Base-by-base conservation (phyloP, 768 basidiomycete genomes). In the Russula olivacea region DNA sequence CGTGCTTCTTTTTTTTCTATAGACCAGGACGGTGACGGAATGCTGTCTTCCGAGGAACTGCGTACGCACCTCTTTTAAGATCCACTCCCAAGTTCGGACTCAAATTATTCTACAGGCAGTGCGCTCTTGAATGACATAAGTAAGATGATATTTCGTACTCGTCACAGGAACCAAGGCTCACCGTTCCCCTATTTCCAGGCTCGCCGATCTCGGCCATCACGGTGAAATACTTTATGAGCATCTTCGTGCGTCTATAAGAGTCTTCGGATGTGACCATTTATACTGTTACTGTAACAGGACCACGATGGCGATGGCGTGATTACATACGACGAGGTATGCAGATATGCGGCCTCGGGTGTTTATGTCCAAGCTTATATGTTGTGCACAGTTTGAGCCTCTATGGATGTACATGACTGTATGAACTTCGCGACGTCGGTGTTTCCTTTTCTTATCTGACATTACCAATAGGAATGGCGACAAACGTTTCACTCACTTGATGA, bases 181-280 rank as follows among this genome's bases (percentile, higher is more conserved):
- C 1, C 1, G 3, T 6, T 23, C n/a, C 19, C 19, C 14, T 52
- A 7, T 54, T n/a, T 34, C 25, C 34, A 64, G 63, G 53, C 15
- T 30, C 48, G 34, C 40, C 3, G 30, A 59, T 64, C 47, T 64
- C 63, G 2, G 0, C 0, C 21, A 19, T 8, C 23, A 59, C 63
- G 10, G 53, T 64, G 47, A 55, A 59, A 17, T 59, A 59, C 30
- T 47, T 64, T 4, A 55, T 64, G 63, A 25, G 58, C 17, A 59
- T 41, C 28, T 64, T 64, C 12, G 63, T 64, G 55, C 14, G 63
- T 28, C 8, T 19, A 1, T 34, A n/a, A 9, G 30, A 11, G n/a
- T 32, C 50, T 48, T 45, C 5, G 10, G n/a, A 30, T 10, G 32
- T 19, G 23, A 2, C n/a, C 34, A 12, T 47, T 11, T n/a, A 21